Percentiles rank a stretch among this genome's conserved stretches.
Evolutionary conservation across 257 asterid genomes (phyloP).

Genomic region (Vinca minor): DNA sequence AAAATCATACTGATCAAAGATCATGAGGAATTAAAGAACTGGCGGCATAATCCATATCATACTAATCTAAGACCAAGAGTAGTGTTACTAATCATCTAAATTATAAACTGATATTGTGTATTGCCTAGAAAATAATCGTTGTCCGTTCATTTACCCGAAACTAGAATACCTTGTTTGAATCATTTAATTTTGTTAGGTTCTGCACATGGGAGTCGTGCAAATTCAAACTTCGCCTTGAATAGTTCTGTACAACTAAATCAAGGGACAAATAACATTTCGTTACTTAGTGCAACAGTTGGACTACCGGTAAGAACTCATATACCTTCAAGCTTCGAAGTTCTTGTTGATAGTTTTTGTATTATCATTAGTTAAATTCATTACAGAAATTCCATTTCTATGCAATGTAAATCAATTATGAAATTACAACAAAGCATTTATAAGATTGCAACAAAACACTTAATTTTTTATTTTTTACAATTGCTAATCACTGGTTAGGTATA

Average conservation of each 20-base stretch:
- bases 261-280: constrained; percentile 56
- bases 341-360: no score
- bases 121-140: no score
- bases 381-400: not conserved
- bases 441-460: no score
- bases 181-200: constrained; percentile 34
- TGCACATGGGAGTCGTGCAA: constrained; percentile 41
- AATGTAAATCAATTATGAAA: not conserved
- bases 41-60: no score
- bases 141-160: not conserved
- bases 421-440: no score
- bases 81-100: no score
- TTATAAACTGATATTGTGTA: no score
- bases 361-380: not conserved
- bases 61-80: no score
- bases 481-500: no score
- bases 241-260: constrained; percentile 22
- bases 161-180: not conserved
- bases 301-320: constrained; percentile 42
- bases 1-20: no score
- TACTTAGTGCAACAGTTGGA: constrained; percentile 75
- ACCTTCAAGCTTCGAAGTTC: not conserved
- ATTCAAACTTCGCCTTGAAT: constrained; percentile 33
- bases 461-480: no score
- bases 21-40: no score